Conservation (phyloP, 768 basidiomycete genomes). For the Pulveroboletus sp. region DNA sequence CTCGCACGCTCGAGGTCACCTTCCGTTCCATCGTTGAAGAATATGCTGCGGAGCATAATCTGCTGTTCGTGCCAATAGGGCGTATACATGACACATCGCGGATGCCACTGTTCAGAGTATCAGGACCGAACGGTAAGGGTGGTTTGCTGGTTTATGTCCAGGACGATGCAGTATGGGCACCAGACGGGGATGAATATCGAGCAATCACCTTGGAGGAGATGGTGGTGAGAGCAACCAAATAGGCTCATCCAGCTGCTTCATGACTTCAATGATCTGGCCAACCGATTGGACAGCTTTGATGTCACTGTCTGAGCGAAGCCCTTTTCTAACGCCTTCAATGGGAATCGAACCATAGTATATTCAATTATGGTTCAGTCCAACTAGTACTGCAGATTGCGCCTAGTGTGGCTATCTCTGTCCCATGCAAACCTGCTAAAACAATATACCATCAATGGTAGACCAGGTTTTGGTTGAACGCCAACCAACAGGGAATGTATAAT, state of each 20-base stretch:
- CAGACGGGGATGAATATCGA: slow-evolving; percentile 60
- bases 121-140: slow-evolving; percentile 79
- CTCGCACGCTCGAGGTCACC: slow-evolving; percentile 77
- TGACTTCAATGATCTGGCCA: slow-evolving; percentile 98
- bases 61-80: slow-evolving; percentile 88
- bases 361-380: background rate
- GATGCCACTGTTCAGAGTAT: slow-evolving; percentile 87
- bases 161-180: slow-evolving; percentile 93
- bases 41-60: slow-evolving; percentile 76
- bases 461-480: background rate
- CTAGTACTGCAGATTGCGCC: background rate
- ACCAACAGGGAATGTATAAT: slow-evolving; percentile 18
- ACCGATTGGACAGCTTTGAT: slow-evolving; percentile 99
- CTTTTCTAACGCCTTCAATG: slow-evolving; percentile 84
- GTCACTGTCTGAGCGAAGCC: slow-evolving; percentile 92
- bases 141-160: slow-evolving; percentile 86
- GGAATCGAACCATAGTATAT: slow-evolving; percentile 70
- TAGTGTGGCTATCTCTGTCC: background rate
- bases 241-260: slow-evolving; percentile 88
- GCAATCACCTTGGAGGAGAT: slow-evolving; percentile 89
- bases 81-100: slow-evolving; percentile 80
- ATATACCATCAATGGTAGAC: background rate
- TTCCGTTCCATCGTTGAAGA: slow-evolving; percentile 95
- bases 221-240: slow-evolving; percentile 60
- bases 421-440: background rate